phyloP scores from a whole-genome alignment of 2,329 filamentous ascomycete genomes.

The Trichoderma aggressivum region DNA sequence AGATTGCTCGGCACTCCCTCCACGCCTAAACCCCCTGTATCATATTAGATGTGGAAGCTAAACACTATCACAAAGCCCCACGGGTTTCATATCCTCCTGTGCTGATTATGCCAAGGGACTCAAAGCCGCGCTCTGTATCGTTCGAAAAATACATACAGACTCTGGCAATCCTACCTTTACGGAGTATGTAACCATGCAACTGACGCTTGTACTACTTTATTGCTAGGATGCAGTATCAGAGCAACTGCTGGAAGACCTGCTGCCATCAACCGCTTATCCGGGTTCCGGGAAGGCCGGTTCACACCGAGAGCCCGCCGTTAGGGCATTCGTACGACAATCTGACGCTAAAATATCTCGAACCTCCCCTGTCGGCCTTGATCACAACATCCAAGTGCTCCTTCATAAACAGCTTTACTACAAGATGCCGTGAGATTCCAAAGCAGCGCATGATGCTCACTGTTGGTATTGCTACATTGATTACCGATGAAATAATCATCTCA shows the following conservation, averaged over 20 bases:
- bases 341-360: not conserved
- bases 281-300: not conserved
- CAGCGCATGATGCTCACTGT: not conserved
- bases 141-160: not conserved
- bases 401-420: not conserved
- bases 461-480: not conserved
- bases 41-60: not conserved
- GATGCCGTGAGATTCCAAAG: not conserved
- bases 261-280: not conserved
- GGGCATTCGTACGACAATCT: not conserved
- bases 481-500: not conserved
- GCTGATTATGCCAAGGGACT: not conserved
- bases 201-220: not conserved
- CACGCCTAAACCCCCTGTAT: conserved; percentile 5
- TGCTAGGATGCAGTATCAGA: not conserved
- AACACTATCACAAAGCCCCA: not conserved
- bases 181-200: not conserved
- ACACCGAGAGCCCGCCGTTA: not conserved
- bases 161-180: not conserved
- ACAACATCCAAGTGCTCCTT: not conserved
- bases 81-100: not conserved
- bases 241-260: not conserved
- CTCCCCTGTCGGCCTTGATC: not conserved
- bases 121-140: not conserved
- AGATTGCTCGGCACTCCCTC: not conserved